Conservation (phyloP, 202 grass and related monocot genomes). For the Musa balbisiana region DNA sequence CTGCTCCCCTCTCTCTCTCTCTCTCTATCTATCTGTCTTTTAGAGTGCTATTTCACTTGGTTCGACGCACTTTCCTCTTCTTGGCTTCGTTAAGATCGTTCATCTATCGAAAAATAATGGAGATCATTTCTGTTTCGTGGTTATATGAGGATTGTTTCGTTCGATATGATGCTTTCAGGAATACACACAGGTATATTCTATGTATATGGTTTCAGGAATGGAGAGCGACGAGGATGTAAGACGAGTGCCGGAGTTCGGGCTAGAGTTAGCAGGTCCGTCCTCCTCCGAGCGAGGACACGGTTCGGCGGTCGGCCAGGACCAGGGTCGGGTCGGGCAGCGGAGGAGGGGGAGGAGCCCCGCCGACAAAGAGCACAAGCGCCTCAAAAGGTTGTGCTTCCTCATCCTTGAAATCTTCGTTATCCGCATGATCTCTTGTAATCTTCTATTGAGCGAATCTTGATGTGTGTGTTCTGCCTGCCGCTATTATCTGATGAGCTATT, state of each 20-base stretch:
- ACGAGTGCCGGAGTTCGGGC: constrained; percentile 54
- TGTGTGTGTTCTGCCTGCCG: too few species aligned
- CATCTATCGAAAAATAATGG: neutral
- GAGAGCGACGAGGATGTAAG: constrained; percentile 64
- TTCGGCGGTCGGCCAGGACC: neutral
- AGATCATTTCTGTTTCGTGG: too few species aligned
- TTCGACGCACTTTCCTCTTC: neutral
- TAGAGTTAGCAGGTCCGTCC: constrained; percentile 23
- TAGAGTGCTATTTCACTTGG: neutral
- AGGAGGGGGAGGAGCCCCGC: constrained; percentile 36
- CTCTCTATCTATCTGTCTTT: too few species aligned
- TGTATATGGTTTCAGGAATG: constrained; percentile 27
- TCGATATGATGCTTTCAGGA: too few species aligned
- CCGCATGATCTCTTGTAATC: too few species aligned
- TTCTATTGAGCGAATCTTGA: too few species aligned
- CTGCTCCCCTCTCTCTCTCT: neutral
- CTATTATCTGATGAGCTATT: too few species aligned
- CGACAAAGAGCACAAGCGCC: constrained; percentile 51
- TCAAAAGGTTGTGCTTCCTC: constrained; percentile 35
- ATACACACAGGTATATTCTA: too few species aligned
- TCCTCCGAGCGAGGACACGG: constrained; percentile 35
- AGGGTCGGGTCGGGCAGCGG: constrained; percentile 14
- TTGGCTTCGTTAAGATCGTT: neutral
- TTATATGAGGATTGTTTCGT: too few species aligned
- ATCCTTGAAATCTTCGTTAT: too few species aligned